Evolutionary conservation across 805 yeast species (phyloP).

Genomic region (Saccharomycopsis fermentans): DNA sequence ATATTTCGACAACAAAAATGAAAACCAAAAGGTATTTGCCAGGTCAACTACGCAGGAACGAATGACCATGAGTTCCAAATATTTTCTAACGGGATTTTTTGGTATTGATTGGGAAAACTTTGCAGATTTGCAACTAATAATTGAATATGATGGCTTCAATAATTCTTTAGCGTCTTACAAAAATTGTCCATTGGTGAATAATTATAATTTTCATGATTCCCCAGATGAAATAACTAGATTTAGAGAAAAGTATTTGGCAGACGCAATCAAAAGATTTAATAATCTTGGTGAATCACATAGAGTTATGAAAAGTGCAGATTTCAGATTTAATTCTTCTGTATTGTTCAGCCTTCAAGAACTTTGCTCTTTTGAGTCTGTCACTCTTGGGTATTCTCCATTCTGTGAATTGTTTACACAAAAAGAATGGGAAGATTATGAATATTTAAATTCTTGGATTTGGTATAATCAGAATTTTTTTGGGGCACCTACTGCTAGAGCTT

Average conservation of each 20-base stretch:
- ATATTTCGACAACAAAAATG: background rate
- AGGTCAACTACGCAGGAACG: constrained; percentile 36
- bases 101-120: constrained; percentile 25
- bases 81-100: constrained; percentile 40
- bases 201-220: background rate
- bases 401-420: constrained; percentile 60
- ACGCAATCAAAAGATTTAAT: constrained; percentile 48
- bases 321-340: constrained; percentile 42
- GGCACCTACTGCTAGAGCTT: constrained; percentile 41
- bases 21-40: constrained; percentile 14
- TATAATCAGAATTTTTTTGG: constrained; percentile 66
- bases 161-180: constrained; percentile 17
- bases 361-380: constrained; percentile 72
- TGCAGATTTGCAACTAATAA: constrained; percentile 18
- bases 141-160: constrained; percentile 20
- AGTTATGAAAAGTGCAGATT: constrained; percentile 38
- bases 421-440: constrained; percentile 55
- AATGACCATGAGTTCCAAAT: constrained; percentile 36
- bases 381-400: constrained; percentile 53
- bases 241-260: constrained; percentile 31
- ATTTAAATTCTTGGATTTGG: constrained; percentile 46
- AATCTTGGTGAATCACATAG: constrained; percentile 37
- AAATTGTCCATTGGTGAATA: constrained; percentile 13
- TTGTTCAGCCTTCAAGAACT: constrained; percentile 42
- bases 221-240: constrained; percentile 1